phyloP scores from a whole-genome alignment of 495 filamentous ascomycete species.

The Astrothelium macrocarpum region DNA sequence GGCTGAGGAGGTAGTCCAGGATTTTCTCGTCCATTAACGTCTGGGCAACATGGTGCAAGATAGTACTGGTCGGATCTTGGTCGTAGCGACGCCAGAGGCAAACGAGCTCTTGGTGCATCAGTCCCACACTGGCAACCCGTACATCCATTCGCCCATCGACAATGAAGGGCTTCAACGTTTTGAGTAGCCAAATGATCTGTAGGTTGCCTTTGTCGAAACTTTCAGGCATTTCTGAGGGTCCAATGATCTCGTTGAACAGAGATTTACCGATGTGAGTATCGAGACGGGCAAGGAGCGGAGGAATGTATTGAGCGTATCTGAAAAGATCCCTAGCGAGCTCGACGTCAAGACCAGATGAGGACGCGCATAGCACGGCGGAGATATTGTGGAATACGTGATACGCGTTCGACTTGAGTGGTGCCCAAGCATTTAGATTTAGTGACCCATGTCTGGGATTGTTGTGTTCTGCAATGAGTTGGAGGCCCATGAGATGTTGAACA shows the following conservation, averaged over 20 bases:
- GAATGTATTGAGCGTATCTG: neutral
- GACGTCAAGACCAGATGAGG: neutral
- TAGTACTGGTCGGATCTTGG: constrained; percentile 21
- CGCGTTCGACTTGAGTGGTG: neutral
- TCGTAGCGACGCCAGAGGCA: constrained; percentile 48
- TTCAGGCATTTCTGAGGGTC: neutral
- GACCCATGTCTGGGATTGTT: neutral
- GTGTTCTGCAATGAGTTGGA: neutral
- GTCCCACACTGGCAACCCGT: constrained; percentile 59
- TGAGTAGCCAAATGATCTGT: constrained; percentile 4
- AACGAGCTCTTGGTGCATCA: constrained; percentile 65
- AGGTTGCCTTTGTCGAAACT: neutral
- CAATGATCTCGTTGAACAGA: neutral
- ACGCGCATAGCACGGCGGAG: neutral
- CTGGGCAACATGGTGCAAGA: constrained; percentile 48
- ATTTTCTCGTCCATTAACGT: constrained; percentile 61
- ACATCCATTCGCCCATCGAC: constrained; percentile 78
- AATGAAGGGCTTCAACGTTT: constrained; percentile 33
- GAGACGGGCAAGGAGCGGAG: neutral
- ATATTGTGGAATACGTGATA: neutral
- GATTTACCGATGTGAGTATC: neutral
- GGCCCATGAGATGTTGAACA: neutral
- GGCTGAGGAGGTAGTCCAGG: constrained; percentile 76
- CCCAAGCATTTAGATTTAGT: neutral
- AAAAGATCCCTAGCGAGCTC: neutral